These are phyloP conservation scores for Globisporangium carolinianum DNA, from an alignment of 352 stramenopile species.

Conservation along the genomic window DNA sequence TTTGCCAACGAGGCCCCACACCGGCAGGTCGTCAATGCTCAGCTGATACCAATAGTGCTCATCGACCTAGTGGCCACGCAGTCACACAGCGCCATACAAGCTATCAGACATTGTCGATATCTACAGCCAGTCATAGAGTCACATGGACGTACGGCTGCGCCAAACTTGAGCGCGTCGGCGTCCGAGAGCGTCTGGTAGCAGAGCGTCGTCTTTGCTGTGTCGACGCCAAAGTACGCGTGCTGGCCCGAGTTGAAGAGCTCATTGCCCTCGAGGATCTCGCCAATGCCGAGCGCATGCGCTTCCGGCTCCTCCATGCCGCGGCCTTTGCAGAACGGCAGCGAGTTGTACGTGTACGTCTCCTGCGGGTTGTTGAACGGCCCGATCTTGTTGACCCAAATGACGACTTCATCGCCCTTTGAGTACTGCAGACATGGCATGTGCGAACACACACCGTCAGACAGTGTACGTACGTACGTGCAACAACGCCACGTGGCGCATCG, in stretches of 20 bases:
- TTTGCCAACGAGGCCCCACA: conserved; percentile 98
- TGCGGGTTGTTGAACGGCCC: conserved; percentile 96
- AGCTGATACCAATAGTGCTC: conserved; percentile 99
- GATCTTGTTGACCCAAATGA: conserved; percentile 98
- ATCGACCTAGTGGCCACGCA: conserved; percentile 44
- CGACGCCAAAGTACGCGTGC: conserved; percentile 64
- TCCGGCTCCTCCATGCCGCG: conserved; percentile 82
- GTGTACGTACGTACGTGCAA: background rate
- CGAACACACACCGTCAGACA: background rate
- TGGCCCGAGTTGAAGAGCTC: conserved; percentile 92
- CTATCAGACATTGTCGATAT: background rate
- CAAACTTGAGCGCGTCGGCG: conserved; percentile 72
- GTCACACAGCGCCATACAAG: background rate
- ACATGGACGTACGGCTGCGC: conserved; percentile 36
- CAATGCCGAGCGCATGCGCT: conserved; percentile 84
- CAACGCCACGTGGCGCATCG: background rate
- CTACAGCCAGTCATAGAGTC: background rate
- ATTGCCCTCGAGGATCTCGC: conserved; percentile 94
- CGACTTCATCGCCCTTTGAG: conserved; percentile 59
- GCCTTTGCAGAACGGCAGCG: conserved; percentile 95
- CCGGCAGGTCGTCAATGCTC: conserved; percentile 97
- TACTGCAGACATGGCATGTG: conserved; percentile 34
- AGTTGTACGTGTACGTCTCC: conserved; percentile 99
- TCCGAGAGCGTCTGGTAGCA: conserved; percentile 71
- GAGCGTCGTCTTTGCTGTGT: conserved; percentile 58